phyloP scores from a whole-genome alignment of 2,329 filamentous ascomycete genomes.

The Monosporascus sp. region DNA sequence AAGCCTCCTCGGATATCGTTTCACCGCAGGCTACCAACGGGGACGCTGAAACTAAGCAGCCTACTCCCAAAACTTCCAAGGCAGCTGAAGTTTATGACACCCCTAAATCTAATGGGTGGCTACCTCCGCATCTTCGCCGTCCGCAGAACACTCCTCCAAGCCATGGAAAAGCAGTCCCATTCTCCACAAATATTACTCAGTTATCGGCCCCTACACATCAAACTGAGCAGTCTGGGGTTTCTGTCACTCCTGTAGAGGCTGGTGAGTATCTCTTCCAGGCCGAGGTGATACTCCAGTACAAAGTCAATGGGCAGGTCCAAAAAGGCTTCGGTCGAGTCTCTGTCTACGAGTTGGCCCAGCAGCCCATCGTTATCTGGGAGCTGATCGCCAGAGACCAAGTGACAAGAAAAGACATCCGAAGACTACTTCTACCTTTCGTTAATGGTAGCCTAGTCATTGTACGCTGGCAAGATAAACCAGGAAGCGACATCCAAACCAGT shows the following conservation, averaged over 20 bases:
- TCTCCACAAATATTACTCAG: no score
- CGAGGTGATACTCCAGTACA: not conserved
- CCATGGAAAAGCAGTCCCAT: no score
- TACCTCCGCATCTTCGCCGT: no score
- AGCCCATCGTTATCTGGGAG: slow-evolving; percentile 11
- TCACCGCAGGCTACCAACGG: no score
- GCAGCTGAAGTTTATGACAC: no score
- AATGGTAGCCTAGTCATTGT: slow-evolving; percentile 7
- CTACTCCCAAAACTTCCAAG: no score
- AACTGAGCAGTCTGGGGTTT: not conserved
- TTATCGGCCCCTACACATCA: no score
- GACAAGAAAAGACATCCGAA: slow-evolving; percentile 14
- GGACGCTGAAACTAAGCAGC: no score
- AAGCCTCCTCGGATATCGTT: no score
- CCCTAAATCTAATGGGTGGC: no score
- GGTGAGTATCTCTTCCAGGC: not conserved
- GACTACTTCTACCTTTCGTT: slow-evolving; percentile 1
- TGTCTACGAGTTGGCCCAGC: slow-evolving; percentile 9
- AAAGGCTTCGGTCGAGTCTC: slow-evolving; percentile 1
- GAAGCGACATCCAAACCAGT: not conserved
- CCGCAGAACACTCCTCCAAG: no score
- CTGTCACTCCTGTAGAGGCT: not conserved
- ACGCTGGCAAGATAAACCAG: slow-evolving; percentile 3
- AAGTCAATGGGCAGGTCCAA: not conserved
- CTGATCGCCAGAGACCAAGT: slow-evolving; percentile 1